phyloP scores from a whole-genome alignment of 371 early-diverging fungal species.

The Nosema bombycis region DNA sequence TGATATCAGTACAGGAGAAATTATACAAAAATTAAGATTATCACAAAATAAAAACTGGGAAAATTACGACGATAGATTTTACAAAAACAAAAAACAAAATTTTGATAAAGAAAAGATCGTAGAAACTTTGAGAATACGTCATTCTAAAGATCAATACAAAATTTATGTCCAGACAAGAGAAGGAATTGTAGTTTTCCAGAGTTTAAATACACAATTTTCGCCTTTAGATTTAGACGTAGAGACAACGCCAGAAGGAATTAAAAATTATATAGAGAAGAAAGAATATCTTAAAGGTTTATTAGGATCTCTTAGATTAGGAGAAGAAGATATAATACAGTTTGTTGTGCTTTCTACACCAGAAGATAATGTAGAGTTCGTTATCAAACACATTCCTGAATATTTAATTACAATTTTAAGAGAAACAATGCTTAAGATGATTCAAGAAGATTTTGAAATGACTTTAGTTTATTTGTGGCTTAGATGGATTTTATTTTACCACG shows the following conservation, averaged over 20 bases:
- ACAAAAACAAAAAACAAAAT: constrained; percentile 19
- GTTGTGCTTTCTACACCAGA: constrained; percentile 15
- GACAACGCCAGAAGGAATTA: constrained; percentile 29
- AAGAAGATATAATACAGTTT: constrained; percentile 13
- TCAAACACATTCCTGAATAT: constrained; percentile 15
- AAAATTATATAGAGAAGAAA: constrained; percentile 18
- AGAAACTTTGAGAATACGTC: constrained; percentile 38
- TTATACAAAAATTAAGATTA: constrained; percentile 39
- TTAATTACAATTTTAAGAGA: constrained; percentile 11
- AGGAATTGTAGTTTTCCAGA: constrained; percentile 43
- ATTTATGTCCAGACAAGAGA: constrained; percentile 41
- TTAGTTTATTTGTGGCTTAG: not conserved
- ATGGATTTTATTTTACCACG: constrained; percentile 7
- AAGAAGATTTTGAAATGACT: not conserved
- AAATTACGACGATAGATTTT: constrained; percentile 47
- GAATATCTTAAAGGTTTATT: constrained; percentile 38
- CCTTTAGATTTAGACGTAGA: constrained; percentile 34
- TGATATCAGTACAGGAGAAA: constrained; percentile 9
- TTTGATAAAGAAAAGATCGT: constrained; percentile 50
- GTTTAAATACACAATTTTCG: constrained; percentile 14
- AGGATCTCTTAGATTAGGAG: constrained; percentile 18
- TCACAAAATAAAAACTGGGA: constrained; percentile 50
- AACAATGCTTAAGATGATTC: not conserved
- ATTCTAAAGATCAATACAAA: constrained; percentile 22
- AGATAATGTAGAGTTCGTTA: constrained; percentile 9